Conservation (phyloP, 108 stramenopile species). For the Discostella stelligeroides region DNA sequence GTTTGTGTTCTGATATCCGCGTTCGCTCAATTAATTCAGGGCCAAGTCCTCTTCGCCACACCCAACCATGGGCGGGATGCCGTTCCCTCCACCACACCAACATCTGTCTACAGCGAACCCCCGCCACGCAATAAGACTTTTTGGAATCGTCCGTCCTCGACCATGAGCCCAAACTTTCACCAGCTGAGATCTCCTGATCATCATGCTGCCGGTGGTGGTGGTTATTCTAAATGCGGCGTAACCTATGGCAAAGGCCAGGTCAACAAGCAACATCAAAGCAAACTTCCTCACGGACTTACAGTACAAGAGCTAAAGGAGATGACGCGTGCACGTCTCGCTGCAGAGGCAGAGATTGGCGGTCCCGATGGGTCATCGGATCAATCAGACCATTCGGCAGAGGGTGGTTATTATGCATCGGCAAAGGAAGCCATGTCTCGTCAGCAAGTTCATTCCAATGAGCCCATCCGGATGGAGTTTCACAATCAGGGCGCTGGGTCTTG, state of each 20-base stretch:
- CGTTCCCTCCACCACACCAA: slow-evolving; percentile 31
- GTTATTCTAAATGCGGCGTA: slow-evolving; percentile 5
- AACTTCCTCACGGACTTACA: slow-evolving; percentile 89
- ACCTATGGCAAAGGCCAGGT: background rate
- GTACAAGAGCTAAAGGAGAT: slow-evolving; percentile 94
- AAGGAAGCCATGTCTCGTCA: slow-evolving; percentile 15
- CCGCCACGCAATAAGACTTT: background rate
- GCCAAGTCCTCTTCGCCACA: slow-evolving; percentile 31
- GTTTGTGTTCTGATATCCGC: background rate
- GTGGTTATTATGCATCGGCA: slow-evolving; percentile 2
- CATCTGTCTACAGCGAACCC: slow-evolving; percentile 34
- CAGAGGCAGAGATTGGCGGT: slow-evolving; percentile 53
- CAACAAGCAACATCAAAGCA: slow-evolving; percentile 37
- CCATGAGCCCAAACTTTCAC: slow-evolving; percentile 4
- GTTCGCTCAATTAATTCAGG: slow-evolving; percentile 10
- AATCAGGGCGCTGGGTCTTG: slow-evolving; percentile 6
- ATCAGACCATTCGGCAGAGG: slow-evolving; percentile 28
- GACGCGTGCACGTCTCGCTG: slow-evolving; percentile 86
- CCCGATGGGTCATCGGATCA: slow-evolving; percentile 21
- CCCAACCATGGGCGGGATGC: slow-evolving; percentile 27
- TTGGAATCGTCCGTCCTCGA: slow-evolving; percentile 5
- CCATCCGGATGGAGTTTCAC: slow-evolving; percentile 1
- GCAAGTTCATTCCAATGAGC: slow-evolving; percentile 25
- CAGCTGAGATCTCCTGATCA: slow-evolving; percentile 23
- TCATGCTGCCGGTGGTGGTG: background rate